phyloP scores from a whole-genome alignment of 1,284 basidiomycete species.

The Amylostereum chailletii region DNA sequence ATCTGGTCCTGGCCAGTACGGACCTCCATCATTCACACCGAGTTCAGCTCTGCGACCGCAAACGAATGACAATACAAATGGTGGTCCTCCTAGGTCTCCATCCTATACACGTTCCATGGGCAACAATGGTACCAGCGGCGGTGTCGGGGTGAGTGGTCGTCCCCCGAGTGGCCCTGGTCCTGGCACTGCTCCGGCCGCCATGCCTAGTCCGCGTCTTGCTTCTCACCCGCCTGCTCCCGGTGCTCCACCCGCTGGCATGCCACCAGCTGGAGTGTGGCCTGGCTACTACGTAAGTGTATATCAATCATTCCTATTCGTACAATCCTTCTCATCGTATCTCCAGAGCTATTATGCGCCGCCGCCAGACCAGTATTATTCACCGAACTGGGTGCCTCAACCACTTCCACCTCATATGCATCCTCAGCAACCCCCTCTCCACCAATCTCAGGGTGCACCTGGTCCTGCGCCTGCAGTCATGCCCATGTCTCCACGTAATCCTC shows the following conservation, averaged over 20 bases:
- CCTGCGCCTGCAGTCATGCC: slow-evolving; percentile 35
- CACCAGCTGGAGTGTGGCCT: slow-evolving; percentile 27
- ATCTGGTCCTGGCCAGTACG: slow-evolving; percentile 34
- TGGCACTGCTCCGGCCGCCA: slow-evolving; percentile 31
- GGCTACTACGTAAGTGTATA: slow-evolving; percentile 28
- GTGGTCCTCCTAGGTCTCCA: slow-evolving; percentile 54
- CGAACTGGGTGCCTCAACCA: slow-evolving; percentile 31
- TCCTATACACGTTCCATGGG: slow-evolving; percentile 50
- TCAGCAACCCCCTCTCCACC: slow-evolving; percentile 20
- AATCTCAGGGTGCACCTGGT: slow-evolving; percentile 26
- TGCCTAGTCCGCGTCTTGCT: slow-evolving; percentile 59
- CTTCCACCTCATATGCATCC: slow-evolving; percentile 22
- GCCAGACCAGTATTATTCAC: slow-evolving; percentile 22
- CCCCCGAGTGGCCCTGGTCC: slow-evolving; percentile 44
- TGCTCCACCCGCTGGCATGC: slow-evolving; percentile 31
- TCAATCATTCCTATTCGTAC: slow-evolving; percentile 1
- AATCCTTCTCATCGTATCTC: neutral
- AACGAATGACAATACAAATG: slow-evolving; percentile 27
- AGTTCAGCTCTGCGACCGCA: slow-evolving; percentile 17
- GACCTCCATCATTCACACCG: slow-evolving; percentile 32
- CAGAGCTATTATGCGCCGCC: neutral
- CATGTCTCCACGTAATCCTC: slow-evolving; percentile 59
- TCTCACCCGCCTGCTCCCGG: slow-evolving; percentile 45
- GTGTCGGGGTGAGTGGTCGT: slow-evolving; percentile 39
- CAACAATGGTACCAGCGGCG: slow-evolving; percentile 30